phyloP scores from a whole-genome alignment of 192 early-diverging fungal species.

The Allomyces javanicus region DNA sequence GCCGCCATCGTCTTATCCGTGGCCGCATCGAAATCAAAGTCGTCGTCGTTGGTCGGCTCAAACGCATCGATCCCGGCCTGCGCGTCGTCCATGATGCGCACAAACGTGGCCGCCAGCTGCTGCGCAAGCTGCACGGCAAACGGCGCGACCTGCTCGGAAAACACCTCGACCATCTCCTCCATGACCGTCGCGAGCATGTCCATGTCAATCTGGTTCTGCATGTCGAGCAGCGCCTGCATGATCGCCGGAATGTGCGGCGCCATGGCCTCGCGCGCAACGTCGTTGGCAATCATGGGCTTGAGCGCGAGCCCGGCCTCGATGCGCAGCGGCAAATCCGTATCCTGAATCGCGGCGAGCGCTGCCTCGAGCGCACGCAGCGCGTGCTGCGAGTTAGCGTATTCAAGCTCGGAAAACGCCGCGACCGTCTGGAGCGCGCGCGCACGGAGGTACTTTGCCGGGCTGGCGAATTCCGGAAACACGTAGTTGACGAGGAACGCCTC shows the following conservation, averaged over 20 bases:
- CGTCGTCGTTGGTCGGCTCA: conserved; percentile 13
- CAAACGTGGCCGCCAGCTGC: conserved; percentile 69
- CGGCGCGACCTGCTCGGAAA: conserved; percentile 72
- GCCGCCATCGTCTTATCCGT: conserved; percentile 78
- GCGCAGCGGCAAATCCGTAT: conserved; percentile 69
- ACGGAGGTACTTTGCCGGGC: conserved; percentile 58
- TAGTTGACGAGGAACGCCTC: conserved; percentile 67
- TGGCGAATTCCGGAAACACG: conserved; percentile 80
- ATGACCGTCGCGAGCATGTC: conserved; percentile 72
- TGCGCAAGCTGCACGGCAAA: conserved; percentile 77
- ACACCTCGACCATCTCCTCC: conserved; percentile 79
- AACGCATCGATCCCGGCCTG: conserved; percentile 22
- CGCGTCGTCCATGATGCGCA: conserved; percentile 61
- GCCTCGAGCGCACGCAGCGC: conserved; percentile 21
- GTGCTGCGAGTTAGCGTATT: conserved; percentile 36
- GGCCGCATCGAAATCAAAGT: conserved; percentile 32
- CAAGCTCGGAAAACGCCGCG: conserved; percentile 24
- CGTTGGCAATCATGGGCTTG: conserved; percentile 55
- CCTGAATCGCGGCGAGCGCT: conserved; percentile 30
- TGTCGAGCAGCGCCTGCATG: conserved; percentile 67
- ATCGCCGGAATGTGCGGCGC: conserved; percentile 61
- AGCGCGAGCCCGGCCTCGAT: conserved; percentile 70
- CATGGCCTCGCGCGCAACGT: conserved; percentile 48
- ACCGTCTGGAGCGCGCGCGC: conserved; percentile 39
- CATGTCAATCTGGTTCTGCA: conserved; percentile 85